Evolutionary conservation across 306 rosid genomes (phyloP).

Genomic region (Rubus idaeus): DNA sequence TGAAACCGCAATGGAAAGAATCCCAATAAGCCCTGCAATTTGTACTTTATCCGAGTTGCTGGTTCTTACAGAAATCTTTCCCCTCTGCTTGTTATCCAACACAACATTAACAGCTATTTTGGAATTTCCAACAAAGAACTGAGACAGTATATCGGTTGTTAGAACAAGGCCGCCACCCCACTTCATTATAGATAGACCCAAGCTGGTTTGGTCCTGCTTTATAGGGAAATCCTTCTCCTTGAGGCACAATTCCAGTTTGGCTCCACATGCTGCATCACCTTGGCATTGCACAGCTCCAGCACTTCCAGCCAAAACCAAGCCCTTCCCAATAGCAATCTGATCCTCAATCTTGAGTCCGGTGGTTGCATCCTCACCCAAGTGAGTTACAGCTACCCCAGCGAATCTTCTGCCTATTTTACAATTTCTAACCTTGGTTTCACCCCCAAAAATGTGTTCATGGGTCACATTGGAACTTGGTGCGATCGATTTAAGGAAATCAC

Average conservation of each 20-base stretch:
- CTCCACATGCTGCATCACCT: constrained; percentile 23
- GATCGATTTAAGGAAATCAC: constrained; percentile 20
- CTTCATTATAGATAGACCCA: constrained; percentile 31
- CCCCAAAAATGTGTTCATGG: constrained; percentile 17
- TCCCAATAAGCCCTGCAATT: constrained; percentile 20
- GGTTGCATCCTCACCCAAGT: constrained; percentile 10
- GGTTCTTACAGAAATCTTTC: constrained; percentile 22
- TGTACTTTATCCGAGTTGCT: constrained; percentile 28
- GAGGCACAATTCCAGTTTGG: constrained; percentile 27
- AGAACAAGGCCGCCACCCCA: constrained; percentile 19
- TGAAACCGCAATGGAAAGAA: constrained; percentile 28
- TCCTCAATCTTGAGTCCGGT: constrained; percentile 25
- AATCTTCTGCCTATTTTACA: constrained; percentile 14
- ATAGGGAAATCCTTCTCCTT: constrained; percentile 16
- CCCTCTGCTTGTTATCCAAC: constrained; percentile 24
- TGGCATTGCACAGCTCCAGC: constrained; percentile 17
- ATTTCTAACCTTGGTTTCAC: constrained; percentile 14
- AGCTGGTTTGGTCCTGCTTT: constrained; percentile 14
- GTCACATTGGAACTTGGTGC: constrained; percentile 19
- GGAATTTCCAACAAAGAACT: constrained; percentile 23
- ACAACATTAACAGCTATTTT: constrained; percentile 18
- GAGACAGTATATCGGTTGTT: constrained; percentile 15
- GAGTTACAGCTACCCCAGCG: constrained; percentile 8
- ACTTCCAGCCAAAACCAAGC: constrained; percentile 21
- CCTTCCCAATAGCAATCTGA: constrained; percentile 24